A percentile compares a stretch with the other conserved stretches of the same genome.
Evolutionary conservation across 352 stramenopile species (phyloP).

Genomic region (Globisporangium splendens): DNA sequence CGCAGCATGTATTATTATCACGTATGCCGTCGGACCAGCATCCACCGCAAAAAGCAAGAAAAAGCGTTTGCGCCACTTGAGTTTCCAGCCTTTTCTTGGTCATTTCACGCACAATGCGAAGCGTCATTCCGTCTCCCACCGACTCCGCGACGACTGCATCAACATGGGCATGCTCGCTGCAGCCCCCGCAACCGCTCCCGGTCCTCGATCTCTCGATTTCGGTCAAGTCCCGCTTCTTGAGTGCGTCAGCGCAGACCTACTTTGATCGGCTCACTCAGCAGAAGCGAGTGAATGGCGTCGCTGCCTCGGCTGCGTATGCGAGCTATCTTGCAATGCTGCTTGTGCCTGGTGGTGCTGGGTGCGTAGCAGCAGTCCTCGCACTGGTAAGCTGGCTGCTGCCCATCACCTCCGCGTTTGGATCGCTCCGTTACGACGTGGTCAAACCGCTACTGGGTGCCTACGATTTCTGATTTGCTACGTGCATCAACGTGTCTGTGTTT

Average conservation of each 20-base stretch:
- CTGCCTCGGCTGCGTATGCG: background rate
- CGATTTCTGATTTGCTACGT: slow-evolving; percentile 14
- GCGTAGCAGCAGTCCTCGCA: background rate
- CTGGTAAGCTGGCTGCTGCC: background rate
- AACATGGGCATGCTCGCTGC: slow-evolving; percentile 7
- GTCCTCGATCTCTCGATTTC: slow-evolving; percentile 17
- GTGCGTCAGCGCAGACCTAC: background rate
- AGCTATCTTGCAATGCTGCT: background rate
- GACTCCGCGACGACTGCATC: background rate
- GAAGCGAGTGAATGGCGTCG: background rate
- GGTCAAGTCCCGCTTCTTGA: slow-evolving; percentile 19
- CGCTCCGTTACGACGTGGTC: slow-evolving; percentile 13
- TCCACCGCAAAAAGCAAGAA: too few species aligned
- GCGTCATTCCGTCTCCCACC: background rate
- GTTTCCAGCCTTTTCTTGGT: too few species aligned
- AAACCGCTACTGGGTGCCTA: slow-evolving; percentile 7
- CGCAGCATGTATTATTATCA: too few species aligned
- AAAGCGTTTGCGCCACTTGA: too few species aligned
- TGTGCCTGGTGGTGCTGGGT: background rate
- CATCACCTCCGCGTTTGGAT: background rate
- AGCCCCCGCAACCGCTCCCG: slow-evolving; percentile 1
- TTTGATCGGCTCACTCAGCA: background rate
- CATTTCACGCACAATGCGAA: background rate
- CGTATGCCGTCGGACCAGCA: too few species aligned
- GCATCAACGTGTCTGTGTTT: slow-evolving; percentile 5